These are phyloP conservation scores for Pythium dissotocum DNA, from an alignment of 352 stramenopile genomes.

Conservation along the genomic window DNA sequence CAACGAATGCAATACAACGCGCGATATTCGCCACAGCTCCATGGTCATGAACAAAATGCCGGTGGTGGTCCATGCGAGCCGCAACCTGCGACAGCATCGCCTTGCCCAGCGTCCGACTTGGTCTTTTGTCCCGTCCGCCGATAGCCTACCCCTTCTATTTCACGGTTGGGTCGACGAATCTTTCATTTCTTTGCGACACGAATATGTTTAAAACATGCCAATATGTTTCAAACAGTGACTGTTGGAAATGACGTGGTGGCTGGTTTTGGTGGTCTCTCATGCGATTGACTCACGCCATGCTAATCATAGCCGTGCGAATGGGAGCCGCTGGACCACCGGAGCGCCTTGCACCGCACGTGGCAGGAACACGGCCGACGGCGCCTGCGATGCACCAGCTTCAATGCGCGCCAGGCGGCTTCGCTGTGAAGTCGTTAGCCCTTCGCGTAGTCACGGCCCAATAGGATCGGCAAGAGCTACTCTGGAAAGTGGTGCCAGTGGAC, in stretches of 20 bases:
- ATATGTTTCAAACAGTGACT: constrained; percentile 5
- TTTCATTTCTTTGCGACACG: constrained; percentile 12
- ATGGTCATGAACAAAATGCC: too few species aligned
- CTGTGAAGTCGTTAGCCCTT: too few species aligned
- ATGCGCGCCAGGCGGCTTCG: too few species aligned
- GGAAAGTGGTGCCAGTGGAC: too few species aligned
- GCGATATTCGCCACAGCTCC: too few species aligned
- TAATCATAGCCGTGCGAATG: background rate
- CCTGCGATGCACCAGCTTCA: constrained; percentile 1
- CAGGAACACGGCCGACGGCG: background rate
- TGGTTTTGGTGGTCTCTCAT: constrained; percentile 16
- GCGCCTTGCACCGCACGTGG: background rate
- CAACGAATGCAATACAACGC: background rate
- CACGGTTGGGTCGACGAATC: background rate
- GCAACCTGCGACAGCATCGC: too few species aligned
- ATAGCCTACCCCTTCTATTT: constrained; percentile 3
- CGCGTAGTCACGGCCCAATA: too few species aligned
- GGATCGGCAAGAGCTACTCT: too few species aligned
- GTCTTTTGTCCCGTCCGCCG: background rate
- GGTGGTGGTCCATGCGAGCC: too few species aligned
- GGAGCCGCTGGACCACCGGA: background rate
- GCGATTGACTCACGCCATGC: background rate
- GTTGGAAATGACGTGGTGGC: constrained; percentile 3
- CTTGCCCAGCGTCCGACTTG: background rate
- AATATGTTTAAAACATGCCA: background rate